Percentiles rank a stretch among this genome's conserved stretches.
Conservation (phyloP, 2,329 filamentous ascomycete genomes). For the Alternaria atra region DNA sequence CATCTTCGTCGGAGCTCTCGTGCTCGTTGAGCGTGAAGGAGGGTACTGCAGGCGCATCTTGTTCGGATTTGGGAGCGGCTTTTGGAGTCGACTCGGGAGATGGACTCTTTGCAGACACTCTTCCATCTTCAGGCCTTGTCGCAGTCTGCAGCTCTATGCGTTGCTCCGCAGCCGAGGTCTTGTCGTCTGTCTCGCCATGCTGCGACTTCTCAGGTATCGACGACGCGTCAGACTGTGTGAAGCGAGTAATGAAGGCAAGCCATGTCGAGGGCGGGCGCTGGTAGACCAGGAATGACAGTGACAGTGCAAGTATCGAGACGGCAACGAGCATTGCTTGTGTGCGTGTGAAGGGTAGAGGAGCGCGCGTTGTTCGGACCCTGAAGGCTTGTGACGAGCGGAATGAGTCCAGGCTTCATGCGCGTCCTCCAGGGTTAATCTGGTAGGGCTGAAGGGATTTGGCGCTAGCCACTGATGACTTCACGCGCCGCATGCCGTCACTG, state of each 20-base stretch:
- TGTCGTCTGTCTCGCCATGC: constrained; percentile 17
- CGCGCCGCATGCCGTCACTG: constrained; percentile 23
- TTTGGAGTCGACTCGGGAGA: constrained; percentile 48
- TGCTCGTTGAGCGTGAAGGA: constrained; percentile 51
- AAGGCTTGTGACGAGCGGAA: constrained; percentile 16
- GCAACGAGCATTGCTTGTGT: constrained; percentile 50
- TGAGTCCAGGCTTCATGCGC: constrained; percentile 10
- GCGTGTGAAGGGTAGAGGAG: constrained; percentile 27
- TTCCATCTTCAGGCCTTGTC: constrained; percentile 7
- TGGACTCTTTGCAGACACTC: constrained; percentile 2
- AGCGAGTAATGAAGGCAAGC: constrained; percentile 31
- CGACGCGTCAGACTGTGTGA: constrained; percentile 17
- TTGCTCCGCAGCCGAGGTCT: constrained; percentile 22
- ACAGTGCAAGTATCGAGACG: constrained; percentile 49
- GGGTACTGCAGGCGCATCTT: constrained; percentile 36
- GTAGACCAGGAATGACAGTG: constrained; percentile 49
- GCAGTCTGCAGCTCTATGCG: constrained; percentile 24
- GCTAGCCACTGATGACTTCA: constrained; percentile 23
- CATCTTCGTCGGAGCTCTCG: constrained; percentile 39
- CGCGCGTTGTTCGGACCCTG: constrained; percentile 21
- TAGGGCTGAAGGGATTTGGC: constrained; percentile 26
- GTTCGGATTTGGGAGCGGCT: constrained; percentile 26
- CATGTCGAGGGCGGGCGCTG: constrained; percentile 50
- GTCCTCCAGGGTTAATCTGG: constrained; percentile 11
- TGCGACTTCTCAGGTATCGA: constrained; percentile 28